These are phyloP conservation scores for Kwoniella dejecticola DNA, from an alignment of 768 basidiomycete species.

Conservation along the genomic window DNA sequence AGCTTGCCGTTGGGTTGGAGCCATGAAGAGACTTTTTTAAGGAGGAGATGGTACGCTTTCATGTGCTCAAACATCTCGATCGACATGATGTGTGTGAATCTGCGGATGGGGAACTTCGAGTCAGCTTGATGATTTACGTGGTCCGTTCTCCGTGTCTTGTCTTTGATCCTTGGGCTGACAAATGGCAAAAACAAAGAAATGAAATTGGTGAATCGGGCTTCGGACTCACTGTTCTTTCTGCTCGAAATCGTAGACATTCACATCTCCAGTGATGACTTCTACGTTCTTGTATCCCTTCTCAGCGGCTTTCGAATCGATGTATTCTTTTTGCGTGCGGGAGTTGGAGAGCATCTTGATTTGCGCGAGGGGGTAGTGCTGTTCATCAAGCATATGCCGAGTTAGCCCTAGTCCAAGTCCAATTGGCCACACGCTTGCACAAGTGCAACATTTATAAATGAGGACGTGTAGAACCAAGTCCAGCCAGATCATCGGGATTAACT, in stretches of 20 bases:
- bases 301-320: conserved; percentile 63
- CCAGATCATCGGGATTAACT: not conserved
- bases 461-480: too few relatives aligned
- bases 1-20: conserved; percentile 63
- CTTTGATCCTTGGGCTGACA: too few relatives aligned
- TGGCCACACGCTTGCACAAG: too few relatives aligned
- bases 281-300: conserved; percentile 63
- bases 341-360: conserved; percentile 68
- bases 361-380: conserved; percentile 68
- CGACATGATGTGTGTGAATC: conserved; percentile 71
- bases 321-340: conserved; percentile 67
- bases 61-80: conserved; percentile 77
- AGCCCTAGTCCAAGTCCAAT: too few relatives aligned
- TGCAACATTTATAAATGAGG: too few relatives aligned
- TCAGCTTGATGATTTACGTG: too few relatives aligned
- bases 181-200: too few relatives aligned
- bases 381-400: not conserved
- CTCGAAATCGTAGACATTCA: conserved; percentile 66
- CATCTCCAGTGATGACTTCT: conserved; percentile 69
- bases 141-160: not conserved
- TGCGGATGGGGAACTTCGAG: too few relatives aligned
- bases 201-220: not conserved
- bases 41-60: conserved; percentile 69
- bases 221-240: conserved; percentile 58
- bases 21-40: conserved; percentile 69